A percentile compares a stretch with the other conserved stretches of the same genome.
phyloP scores from a whole-genome alignment of 345 rosid species.

The Populus simonii region DNA sequence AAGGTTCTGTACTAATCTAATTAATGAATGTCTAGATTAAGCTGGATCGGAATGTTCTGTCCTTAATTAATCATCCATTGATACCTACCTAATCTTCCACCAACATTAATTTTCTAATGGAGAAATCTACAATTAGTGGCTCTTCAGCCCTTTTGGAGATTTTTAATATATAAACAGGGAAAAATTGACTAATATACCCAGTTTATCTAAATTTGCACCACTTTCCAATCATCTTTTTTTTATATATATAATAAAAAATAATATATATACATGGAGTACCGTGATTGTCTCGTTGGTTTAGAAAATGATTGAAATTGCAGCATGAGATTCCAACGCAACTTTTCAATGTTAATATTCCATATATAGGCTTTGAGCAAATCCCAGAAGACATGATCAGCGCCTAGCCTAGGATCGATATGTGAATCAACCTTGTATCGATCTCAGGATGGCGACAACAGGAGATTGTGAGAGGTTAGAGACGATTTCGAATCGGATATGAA shows the following conservation, averaged over 20 bases:
- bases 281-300: background rate
- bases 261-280: background rate
- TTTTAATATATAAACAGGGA: background rate
- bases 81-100: background rate
- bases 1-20: background rate
- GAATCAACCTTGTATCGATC: background rate
- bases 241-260: too few relatives aligned
- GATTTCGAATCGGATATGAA: background rate
- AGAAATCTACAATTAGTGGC: background rate
- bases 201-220: background rate
- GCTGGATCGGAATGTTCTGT: background rate
- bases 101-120: background rate
- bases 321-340: background rate
- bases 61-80: background rate
- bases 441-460: background rate
- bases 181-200: background rate
- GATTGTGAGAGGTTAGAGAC: background rate
- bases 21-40: background rate
- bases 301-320: background rate
- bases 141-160: background rate
- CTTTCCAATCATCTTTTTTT: background rate
- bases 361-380: background rate
- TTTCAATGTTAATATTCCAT: background rate
- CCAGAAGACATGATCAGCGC: background rate
- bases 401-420: background rate